Evolutionary conservation across 768 basidiomycete genomes (phyloP).

Genomic region (Lepiota brunneoincarnata): DNA sequence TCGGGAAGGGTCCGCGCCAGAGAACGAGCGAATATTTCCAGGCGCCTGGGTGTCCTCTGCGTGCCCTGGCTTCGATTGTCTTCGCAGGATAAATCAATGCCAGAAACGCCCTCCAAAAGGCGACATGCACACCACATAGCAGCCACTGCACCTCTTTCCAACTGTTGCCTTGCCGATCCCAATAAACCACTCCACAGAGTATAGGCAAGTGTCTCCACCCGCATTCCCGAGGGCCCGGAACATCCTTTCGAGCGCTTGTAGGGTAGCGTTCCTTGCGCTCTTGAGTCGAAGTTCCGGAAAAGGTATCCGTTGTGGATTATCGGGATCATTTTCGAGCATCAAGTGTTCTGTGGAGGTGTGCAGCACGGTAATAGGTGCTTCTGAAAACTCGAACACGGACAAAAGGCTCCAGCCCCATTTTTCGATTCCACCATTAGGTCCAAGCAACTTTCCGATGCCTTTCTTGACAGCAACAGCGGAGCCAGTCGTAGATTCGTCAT

Average conservation of each 20-base stretch:
- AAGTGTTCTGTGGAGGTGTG: slow-evolving; percentile 49
- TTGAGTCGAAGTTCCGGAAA: slow-evolving; percentile 65
- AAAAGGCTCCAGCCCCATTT: slow-evolving; percentile 91
- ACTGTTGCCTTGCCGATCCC: slow-evolving; percentile 46
- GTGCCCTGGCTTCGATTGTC: slow-evolving; percentile 22
- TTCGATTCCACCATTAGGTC: slow-evolving; percentile 81
- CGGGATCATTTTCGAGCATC: slow-evolving; percentile 52
- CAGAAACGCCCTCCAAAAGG: slow-evolving; percentile 70
- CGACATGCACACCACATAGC: slow-evolving; percentile 85
- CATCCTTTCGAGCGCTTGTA: slow-evolving; percentile 58
- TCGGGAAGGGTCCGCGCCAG: slow-evolving; percentile 65
- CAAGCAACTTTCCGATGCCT: slow-evolving; percentile 63
- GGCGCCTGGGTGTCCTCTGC: slow-evolving; percentile 39
- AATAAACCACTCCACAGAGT: slow-evolving; percentile 82
- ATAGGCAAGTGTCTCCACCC: slow-evolving; percentile 66
- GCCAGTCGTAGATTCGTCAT: slow-evolving; percentile 21
- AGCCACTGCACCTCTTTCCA: slow-evolving; percentile 48
- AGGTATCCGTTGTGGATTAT: slow-evolving; percentile 27
- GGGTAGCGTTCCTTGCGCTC: slow-evolving; percentile 49
- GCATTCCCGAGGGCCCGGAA: slow-evolving; percentile 69
- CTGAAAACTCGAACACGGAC: slow-evolving; percentile 71
- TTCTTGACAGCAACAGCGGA: slow-evolving; percentile 39
- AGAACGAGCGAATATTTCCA: slow-evolving; percentile 64
- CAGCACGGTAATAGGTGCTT: slow-evolving; percentile 48
- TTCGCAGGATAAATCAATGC: slow-evolving; percentile 38